A percentile compares a stretch with the other conserved stretches of the same genome.
Conservation (phyloP, 2,329 filamentous ascomycete genomes). For the Knoxdaviesia capensis region DNA sequence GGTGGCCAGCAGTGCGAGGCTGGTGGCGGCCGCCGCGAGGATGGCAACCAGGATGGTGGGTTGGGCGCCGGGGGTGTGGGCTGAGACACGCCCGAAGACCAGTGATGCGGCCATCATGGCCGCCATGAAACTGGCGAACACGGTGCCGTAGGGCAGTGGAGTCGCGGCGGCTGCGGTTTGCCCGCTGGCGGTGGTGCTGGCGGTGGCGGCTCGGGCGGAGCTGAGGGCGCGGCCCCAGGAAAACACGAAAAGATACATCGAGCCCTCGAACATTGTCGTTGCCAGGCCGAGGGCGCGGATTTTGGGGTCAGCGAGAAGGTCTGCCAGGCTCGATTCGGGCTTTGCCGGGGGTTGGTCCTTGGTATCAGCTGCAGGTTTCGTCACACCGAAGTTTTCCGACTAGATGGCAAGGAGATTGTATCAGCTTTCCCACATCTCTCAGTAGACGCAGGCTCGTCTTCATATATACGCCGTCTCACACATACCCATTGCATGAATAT, state of each 20-base stretch:
- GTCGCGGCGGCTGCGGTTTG: neutral
- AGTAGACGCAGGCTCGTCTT: no score
- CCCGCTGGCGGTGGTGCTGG: slow-evolving; percentile 3
- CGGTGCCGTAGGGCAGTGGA: slow-evolving; percentile 24
- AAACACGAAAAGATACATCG: slow-evolving; percentile 39
- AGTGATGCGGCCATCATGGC: slow-evolving; percentile 38
- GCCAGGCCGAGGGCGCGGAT: slow-evolving; percentile 28
- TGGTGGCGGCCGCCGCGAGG: neutral
- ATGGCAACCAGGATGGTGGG: neutral
- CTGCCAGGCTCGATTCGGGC: slow-evolving; percentile 5
- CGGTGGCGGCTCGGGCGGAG: slow-evolving; percentile 10
- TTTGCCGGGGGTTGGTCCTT: neutral
- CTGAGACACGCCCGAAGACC: slow-evolving; percentile 16
- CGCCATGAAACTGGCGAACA: slow-evolving; percentile 38
- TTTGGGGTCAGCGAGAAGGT: slow-evolving; percentile 17
- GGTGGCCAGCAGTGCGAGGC: slow-evolving; percentile 16
- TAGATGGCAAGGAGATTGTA: slow-evolving; percentile 5
- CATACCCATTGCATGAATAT: slow-evolving; percentile 26
- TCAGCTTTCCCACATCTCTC: no score
- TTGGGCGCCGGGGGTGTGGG: neutral
- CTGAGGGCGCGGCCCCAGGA: slow-evolving; percentile 34
- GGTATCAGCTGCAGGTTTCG: slow-evolving; percentile 1
- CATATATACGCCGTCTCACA: neutral
- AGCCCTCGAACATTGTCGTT: slow-evolving; percentile 35
- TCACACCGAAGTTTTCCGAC: slow-evolving; percentile 28